Conservation (phyloP, 371 early-diverging fungal species). For the Actinomortierella wolfii region DNA sequence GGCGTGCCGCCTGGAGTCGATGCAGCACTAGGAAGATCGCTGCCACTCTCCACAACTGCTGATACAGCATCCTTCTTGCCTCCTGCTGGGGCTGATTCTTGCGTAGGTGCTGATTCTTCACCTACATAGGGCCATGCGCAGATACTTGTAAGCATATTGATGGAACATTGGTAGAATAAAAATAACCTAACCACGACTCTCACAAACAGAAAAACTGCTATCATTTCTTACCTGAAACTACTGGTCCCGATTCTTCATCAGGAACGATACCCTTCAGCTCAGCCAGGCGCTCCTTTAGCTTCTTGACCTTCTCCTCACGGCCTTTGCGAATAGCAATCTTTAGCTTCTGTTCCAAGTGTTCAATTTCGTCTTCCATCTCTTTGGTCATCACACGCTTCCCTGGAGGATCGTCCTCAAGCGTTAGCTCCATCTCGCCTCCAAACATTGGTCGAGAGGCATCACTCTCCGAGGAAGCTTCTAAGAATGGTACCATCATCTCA, state of each 20-base stretch:
- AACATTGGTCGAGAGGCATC: constrained; percentile 8
- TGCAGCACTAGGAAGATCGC: constrained; percentile 4
- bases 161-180: background rate
- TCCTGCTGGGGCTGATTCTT: too few relatives aligned
- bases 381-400: constrained; percentile 66
- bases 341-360: constrained; percentile 93
- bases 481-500: constrained; percentile 52
- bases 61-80: constrained; percentile 9
- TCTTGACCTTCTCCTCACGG: constrained; percentile 86
- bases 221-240: background rate
- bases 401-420: constrained; percentile 67
- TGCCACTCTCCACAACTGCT: background rate
- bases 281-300: constrained; percentile 81
- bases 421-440: constrained; percentile 71
- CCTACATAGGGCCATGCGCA: too few relatives aligned
- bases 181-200: background rate
- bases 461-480: too few relatives aligned
- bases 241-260: constrained; percentile 8
- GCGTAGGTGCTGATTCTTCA: too few relatives aligned
- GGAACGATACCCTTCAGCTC: constrained; percentile 47
- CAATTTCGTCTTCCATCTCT: constrained; percentile 93
- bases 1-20: constrained; percentile 16
- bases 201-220: too few relatives aligned
- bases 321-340: constrained; percentile 96
- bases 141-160: background rate